A percentile compares a stretch with the other conserved stretches of the same genome.
These are phyloP conservation scores for Kuraishia piskuri DNA, from an alignment of 805 yeast species.

Conservation along the genomic window DNA sequence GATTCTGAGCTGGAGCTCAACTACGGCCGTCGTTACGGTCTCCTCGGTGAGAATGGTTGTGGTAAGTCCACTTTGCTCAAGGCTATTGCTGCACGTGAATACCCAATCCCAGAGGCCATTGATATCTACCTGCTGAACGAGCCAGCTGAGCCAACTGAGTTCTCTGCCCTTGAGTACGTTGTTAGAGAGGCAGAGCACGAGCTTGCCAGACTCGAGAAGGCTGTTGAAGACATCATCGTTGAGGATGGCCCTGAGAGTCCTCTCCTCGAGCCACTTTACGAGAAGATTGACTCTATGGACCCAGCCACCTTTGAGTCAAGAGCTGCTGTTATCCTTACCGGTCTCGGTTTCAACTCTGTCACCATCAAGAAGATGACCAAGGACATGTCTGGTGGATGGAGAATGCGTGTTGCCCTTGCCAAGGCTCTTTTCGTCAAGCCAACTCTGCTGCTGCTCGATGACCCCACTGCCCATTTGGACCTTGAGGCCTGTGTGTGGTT, in stretches of 20 bases:
- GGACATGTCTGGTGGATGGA: slow-evolving; percentile 99
- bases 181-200: slow-evolving; percentile 94
- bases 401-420: slow-evolving; percentile 98
- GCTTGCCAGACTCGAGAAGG: slow-evolving; percentile 82
- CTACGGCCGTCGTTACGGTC: slow-evolving; percentile 96
- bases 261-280: slow-evolving; percentile 79
- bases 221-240: slow-evolving; percentile 82
- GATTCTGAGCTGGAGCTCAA: slow-evolving; percentile 89
- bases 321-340: slow-evolving; percentile 91
- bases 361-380: slow-evolving; percentile 92
- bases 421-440: slow-evolving; percentile 98
- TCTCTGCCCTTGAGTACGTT: slow-evolving; percentile 89
- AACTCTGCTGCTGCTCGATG: slow-evolving; percentile 87
- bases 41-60: slow-evolving; percentile 97
- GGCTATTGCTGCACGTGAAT: slow-evolving; percentile 93
- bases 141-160: slow-evolving; percentile 94
- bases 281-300: slow-evolving; percentile 93
- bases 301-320: slow-evolving; percentile 93
- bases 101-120: slow-evolving; percentile 85
- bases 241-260: slow-evolving; percentile 93
- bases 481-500: slow-evolving; percentile 99
- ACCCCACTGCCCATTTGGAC: slow-evolving; percentile 99
- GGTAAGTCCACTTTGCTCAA: slow-evolving; percentile 95
- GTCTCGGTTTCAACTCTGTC: slow-evolving; percentile 87
- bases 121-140: slow-evolving; percentile 92